Evolutionary conservation across 345 rosid genomes (phyloP), one percentile per base, ranked within the genome.

Genomic region (Combretum micranthum): DNA sequence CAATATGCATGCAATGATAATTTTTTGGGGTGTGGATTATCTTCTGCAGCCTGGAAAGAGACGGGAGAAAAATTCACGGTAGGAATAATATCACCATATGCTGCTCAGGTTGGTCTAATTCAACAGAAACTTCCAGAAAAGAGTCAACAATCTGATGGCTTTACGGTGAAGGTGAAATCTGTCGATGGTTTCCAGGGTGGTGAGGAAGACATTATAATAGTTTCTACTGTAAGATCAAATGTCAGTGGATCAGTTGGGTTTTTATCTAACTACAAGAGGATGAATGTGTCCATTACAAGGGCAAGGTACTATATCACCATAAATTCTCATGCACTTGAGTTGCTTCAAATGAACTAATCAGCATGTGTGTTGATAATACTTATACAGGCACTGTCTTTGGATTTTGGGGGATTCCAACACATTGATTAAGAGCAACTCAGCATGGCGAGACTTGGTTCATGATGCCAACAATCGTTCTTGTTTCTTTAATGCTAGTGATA

Each of bases 381-480:
- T 39, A 7, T 4, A 15, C 42, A 59, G 88, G 69, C 74, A 77
- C 42, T 62, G 88, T 64, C 81, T 77, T 20, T 80, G 85, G 88
- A 77, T 83, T 68, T 54, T 80, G 57, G 88, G 85, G 42, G 64
- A 72, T 65, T 81, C 42, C 58, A 63, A 42, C 62, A 80, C 83
- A 0, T 53, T 83, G 54, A 18, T 15, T 12, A 63, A 47, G 2
- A 66, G 73, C 57, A 58, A 53, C n/a, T 75, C 88, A 6, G 58
- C 72, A 26, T 80, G 88, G 88, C 17, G 63, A 47, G n/a, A 42
- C 10, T 19, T 82, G 47, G 60, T 77, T 10, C 9, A 5, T 55
- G 76, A 83, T 73, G 81, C 83, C 2, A 80, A 66, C 60, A 26
- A 15, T 4, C 79, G 83, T 7, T 25, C 21, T 4, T 77, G 85